Evolutionary conservation across 2,329 filamentous ascomycete species (phyloP).

Genomic region (Colletotrichum sp.): DNA sequence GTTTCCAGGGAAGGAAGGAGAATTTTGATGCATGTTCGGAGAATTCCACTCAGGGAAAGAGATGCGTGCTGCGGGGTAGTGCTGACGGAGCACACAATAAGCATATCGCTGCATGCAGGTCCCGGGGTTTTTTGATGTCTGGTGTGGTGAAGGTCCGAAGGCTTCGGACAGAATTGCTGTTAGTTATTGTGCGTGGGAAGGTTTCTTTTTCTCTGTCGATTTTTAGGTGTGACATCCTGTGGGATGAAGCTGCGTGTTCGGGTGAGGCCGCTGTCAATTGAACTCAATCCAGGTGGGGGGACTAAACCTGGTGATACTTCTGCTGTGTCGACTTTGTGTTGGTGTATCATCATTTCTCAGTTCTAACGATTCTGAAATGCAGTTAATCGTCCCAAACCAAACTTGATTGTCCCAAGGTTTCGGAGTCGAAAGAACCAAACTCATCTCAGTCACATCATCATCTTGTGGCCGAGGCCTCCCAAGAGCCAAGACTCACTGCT

Average conservation of each 20-base stretch:
- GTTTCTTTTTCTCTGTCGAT: too few relatives aligned
- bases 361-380: not conserved
- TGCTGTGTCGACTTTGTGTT: not conserved
- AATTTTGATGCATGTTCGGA: not conserved
- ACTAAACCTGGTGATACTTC: accelerated
- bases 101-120: not conserved
- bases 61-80: not conserved
- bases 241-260: not conserved
- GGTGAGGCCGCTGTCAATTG: not conserved
- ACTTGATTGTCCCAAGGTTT: not conserved
- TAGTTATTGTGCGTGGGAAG: too few relatives aligned
- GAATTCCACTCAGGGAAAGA: not conserved
- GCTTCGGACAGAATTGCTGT: not conserved
- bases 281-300: not conserved
- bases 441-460: accelerated
- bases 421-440: not conserved
- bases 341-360: not conserved
- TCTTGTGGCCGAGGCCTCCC: not conserved
- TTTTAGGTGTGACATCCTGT: not conserved
- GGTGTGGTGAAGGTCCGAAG: not conserved
- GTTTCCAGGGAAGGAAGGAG: not conserved
- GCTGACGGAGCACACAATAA: not conserved
- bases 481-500: not conserved
- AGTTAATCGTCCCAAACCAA: not conserved
- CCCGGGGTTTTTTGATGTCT: not conserved